These are phyloP conservation scores for Cordyceps militaris DNA, from an alignment of 2,329 filamentous ascomycete species.

Conservation along the genomic window DNA sequence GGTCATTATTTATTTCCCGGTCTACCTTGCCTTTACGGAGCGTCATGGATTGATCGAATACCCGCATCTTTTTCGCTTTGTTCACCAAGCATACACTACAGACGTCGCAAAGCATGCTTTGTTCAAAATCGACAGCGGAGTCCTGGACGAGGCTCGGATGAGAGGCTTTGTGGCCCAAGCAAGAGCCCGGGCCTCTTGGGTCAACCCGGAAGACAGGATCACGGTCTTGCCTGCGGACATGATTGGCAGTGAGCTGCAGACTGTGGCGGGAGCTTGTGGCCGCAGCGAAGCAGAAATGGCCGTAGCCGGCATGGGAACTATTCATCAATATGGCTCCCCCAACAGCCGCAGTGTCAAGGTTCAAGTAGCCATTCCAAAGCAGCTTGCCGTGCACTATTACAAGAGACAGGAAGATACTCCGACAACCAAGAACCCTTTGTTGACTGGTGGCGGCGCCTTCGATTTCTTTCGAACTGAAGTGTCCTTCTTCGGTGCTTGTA, in stretches of 20 bases:
- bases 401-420: too few relatives aligned
- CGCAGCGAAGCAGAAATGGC: background rate
- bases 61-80: background rate
- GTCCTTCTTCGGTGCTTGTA: too few relatives aligned
- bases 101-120: background rate
- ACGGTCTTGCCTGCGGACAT: background rate
- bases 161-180: background rate
- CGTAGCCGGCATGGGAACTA: background rate
- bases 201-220: background rate
- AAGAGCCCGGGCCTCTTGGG: background rate
- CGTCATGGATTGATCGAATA: background rate
- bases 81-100: background rate
- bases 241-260: background rate
- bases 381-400: too few relatives aligned
- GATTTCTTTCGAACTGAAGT: too few relatives aligned
- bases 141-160: background rate
- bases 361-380: too few relatives aligned
- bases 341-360: too few relatives aligned
- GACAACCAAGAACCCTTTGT: too few relatives aligned
- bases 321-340: background rate
- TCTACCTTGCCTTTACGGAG: background rate
- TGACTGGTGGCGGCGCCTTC: too few relatives aligned
- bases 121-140: background rate
- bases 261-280: background rate
- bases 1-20: background rate